These are phyloP conservation scores for Backusella parvicylindrica DNA, from an alignment of 192 early-diverging fungal species.

Conservation along the genomic window DNA sequence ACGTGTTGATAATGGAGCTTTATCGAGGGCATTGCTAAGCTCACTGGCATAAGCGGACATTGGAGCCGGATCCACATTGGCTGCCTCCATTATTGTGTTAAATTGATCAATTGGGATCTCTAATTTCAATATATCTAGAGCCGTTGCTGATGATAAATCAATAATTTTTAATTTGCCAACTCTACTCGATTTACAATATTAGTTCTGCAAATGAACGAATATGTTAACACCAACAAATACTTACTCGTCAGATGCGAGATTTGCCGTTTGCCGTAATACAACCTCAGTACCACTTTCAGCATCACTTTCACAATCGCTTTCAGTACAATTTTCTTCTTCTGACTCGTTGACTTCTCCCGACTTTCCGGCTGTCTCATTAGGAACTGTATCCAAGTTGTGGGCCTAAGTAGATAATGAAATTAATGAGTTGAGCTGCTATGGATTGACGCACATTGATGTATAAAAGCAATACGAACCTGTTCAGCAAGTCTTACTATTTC, in stretches of 20 bases:
- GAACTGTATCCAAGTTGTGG: not conserved
- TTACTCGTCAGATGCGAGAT: not conserved
- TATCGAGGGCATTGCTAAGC: not conserved
- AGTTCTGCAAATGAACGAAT: not conserved
- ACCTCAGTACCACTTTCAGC: not conserved
- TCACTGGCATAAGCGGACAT: not conserved
- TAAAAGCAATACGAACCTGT: not conserved
- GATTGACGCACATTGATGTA: slow-evolving; percentile 1
- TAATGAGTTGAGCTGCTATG: not conserved
- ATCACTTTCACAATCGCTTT: not conserved
- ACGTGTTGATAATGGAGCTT: not conserved
- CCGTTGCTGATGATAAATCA: slow-evolving; percentile 1
- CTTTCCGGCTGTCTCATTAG: not conserved
- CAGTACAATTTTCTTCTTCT: not conserved
- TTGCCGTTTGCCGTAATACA: not conserved
- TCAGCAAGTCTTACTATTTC: not conserved
- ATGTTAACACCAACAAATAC: not conserved
- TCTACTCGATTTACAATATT: slow-evolving; percentile 3
- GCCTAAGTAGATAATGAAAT: not conserved
- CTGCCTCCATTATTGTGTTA: not conserved
- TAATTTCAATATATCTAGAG: slow-evolving; percentile 1
- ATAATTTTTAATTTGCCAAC: not conserved
- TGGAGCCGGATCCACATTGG: not conserved
- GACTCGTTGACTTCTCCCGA: not conserved
- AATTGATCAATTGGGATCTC: not conserved